Conservation (phyloP, 805 yeast species). For the Metschnikowia orientalis region DNA sequence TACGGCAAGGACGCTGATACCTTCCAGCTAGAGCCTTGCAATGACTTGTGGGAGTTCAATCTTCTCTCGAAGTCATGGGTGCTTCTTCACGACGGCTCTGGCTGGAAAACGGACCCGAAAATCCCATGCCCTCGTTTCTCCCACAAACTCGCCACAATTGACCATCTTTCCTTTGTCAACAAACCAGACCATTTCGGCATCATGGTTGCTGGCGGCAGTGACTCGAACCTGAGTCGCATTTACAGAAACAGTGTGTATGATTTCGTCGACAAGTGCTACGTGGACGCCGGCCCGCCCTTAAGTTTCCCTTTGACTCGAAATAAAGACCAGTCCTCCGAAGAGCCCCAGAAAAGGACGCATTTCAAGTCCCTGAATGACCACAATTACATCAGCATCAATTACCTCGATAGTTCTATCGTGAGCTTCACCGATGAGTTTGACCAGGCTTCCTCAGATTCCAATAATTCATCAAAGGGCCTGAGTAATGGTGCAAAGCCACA, state of each 20-base stretch:
- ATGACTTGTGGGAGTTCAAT: constrained; percentile 70
- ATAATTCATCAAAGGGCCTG: not conserved
- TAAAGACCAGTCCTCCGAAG: not conserved
- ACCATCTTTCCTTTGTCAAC: constrained; percentile 34
- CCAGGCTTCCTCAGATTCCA: not conserved
- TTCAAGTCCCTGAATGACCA: constrained; percentile 15
- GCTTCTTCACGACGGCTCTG: constrained; percentile 40
- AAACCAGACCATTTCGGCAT: constrained; percentile 44
- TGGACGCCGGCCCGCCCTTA: constrained; percentile 18
- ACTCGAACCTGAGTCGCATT: constrained; percentile 27
- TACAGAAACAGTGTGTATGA: constrained; percentile 42
- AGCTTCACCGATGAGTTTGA: constrained; percentile 27
- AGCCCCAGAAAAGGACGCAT: constrained; percentile 5
- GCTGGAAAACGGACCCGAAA: constrained; percentile 16
- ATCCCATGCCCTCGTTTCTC: constrained; percentile 44
- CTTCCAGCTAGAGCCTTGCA: constrained; percentile 38
- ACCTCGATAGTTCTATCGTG: constrained; percentile 31
- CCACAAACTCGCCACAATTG: constrained; percentile 46
- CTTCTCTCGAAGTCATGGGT: constrained; percentile 51
- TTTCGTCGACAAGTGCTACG: constrained; percentile 36
- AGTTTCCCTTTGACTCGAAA: constrained; percentile 7
- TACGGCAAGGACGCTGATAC: constrained; percentile 19
- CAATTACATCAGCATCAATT: constrained; percentile 26
- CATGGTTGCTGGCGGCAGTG: constrained; percentile 52
- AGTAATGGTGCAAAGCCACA: no score